phyloP scores from a whole-genome alignment of 139 green algal genomes.

The Chlorella sp. region DNA sequence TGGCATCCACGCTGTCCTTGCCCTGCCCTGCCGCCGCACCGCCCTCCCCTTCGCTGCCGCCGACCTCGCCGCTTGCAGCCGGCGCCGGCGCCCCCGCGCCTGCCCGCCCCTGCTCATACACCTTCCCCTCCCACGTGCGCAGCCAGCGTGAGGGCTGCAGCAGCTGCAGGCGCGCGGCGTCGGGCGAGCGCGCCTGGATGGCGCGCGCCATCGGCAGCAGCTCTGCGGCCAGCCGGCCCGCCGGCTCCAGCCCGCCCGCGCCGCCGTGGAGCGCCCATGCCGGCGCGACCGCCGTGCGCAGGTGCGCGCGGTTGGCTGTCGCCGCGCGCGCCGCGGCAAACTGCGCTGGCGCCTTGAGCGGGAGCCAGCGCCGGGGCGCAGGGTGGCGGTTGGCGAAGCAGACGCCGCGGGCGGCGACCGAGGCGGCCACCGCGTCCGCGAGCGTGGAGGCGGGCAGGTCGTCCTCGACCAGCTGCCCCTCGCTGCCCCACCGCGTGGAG shows the following conservation, averaged over 20 bases:
- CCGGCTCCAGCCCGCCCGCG: constrained; percentile 1
- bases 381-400: constrained; percentile 58
- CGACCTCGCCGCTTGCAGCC: neutral
- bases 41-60: neutral
- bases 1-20: too few relatives aligned
- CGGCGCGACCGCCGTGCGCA: constrained; percentile 14
- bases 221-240: constrained; percentile 5
- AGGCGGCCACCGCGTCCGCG: constrained; percentile 38
- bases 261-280: neutral
- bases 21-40: neutral
- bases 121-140: constrained; percentile 30
- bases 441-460: constrained; percentile 16
- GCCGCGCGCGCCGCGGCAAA: constrained; percentile 12
- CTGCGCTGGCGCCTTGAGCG: constrained; percentile 30
- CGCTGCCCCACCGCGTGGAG: constrained; percentile 5
- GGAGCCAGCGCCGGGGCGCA: constrained; percentile 47
- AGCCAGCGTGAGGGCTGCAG: constrained; percentile 29
- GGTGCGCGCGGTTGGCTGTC: constrained; percentile 22
- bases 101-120: constrained; percentile 17
- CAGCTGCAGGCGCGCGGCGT: neutral
- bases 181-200: neutral
- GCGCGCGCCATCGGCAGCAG: constrained; percentile 17
- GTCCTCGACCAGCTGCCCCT: constrained; percentile 19
- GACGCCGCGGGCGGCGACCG: constrained; percentile 52
- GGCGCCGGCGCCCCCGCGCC: neutral